Evolutionary conservation across 2,329 filamentous ascomycete species (phyloP).

Genomic region (Parastagonospora avenae): DNA sequence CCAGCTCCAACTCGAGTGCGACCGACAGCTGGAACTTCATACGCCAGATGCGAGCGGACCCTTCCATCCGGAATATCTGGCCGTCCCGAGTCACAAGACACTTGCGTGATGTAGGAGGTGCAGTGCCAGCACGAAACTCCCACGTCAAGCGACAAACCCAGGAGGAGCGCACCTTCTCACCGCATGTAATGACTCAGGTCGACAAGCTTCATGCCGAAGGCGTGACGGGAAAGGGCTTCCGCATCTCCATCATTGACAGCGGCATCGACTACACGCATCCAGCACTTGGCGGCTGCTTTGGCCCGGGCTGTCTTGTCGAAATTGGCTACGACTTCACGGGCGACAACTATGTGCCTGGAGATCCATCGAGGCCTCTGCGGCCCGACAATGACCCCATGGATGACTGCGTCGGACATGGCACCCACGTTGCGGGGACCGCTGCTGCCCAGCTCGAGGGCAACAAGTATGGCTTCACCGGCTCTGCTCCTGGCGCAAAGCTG

Average conservation of each 20-base stretch:
- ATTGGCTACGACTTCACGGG: conserved; percentile 65
- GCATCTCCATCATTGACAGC: conserved; percentile 52
- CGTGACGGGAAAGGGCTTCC: conserved; percentile 54
- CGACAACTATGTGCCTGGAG: conserved; percentile 49
- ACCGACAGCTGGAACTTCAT: not conserved
- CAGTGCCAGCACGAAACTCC: not conserved
- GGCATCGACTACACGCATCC: conserved; percentile 65
- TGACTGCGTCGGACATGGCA: conserved; percentile 63
- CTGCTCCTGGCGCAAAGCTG: conserved; percentile 25
- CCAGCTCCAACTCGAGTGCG: conserved; percentile 6
- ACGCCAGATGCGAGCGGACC: conserved; percentile 4
- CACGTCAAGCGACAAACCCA: conserved; percentile 13
- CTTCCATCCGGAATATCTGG: conserved; percentile 10
- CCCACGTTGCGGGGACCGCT: conserved; percentile 61
- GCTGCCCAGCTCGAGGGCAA: conserved; percentile 59
- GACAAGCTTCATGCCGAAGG: conserved; percentile 50
- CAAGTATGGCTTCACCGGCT: conserved; percentile 19
- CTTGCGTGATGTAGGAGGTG: not conserved
- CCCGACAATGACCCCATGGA: conserved; percentile 59
- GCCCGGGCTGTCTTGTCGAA: conserved; percentile 61
- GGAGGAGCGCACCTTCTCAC: conserved; percentile 23
- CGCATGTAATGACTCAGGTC: conserved; percentile 42
- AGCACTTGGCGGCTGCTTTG: conserved; percentile 68
- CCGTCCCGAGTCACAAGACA: conserved; percentile 13
- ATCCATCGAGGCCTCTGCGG: conserved; percentile 40